Base-by-base conservation (phyloP, 2,329 filamentous ascomycete genomes). In the Penicillium polonicum region DNA sequence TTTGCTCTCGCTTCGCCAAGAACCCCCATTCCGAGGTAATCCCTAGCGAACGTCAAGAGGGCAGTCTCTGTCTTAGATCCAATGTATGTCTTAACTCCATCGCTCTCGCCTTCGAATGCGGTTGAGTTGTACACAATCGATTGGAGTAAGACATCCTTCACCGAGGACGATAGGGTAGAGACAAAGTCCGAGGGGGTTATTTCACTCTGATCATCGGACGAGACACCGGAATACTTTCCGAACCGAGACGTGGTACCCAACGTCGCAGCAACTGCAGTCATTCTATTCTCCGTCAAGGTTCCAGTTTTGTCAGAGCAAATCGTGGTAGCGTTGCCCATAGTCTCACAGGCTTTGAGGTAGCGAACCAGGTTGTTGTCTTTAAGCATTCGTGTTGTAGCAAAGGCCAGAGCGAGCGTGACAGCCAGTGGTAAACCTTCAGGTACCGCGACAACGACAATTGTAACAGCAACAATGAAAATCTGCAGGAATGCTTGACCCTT, bases 61-160 rank as follows among this genome's bases (percentile, higher is more conserved):
- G 89, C 88, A 4, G 88, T 90, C 70, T 92, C 89, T 0, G 89
- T 92, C 74, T 91, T 91, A 5, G 88, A 91, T 31, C 89, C 89
- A 60, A 91, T 82, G 63, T 90, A 92, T 0, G 82, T 77, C 36
- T 72, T 74, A 19, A 80, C 78, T 33, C 86, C 86, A 42, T 86
- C 81, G 43, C 84, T 80, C 43, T 87, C 84, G 6, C 83, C 82
- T 68, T 89, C 85, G 62, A 90, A 90, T 1, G 87, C 86, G 0
- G 87, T 88, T 0, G 87, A 89, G 68, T 89, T 90, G 63, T 88
- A 76, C 12, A 83, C 80, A 59, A 89, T 86, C 4, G 86, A 88
- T 55, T 89, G 82, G 46, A 83, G 79, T 57, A 89, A 74, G 12
- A 88, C 68, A 1, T 76, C 72, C 68, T 84, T 86, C 45, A 83